Evolutionary conservation across 495 filamentous ascomycete species (phyloP).

Genomic region (Xylaria palmicola): DNA sequence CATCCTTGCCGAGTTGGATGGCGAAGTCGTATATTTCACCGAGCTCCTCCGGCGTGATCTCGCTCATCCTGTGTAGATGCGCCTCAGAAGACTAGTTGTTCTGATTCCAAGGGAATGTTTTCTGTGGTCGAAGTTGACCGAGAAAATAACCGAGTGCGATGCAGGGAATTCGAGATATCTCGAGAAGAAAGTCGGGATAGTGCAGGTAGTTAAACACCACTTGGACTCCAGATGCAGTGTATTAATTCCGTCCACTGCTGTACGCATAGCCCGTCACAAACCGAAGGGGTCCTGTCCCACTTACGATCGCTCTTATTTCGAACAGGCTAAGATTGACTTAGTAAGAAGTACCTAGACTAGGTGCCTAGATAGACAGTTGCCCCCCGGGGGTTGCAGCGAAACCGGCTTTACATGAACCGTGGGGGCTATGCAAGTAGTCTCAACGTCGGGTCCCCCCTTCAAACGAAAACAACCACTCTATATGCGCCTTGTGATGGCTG

Average conservation of each 20-base stretch:
- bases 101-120: too few relatives aligned
- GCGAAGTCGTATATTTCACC: conserved; percentile 66
- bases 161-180: background rate
- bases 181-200: too few relatives aligned
- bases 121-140: too few relatives aligned
- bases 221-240: background rate
- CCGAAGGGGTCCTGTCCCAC: background rate
- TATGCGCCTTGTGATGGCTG: background rate
- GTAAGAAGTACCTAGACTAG: background rate
- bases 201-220: background rate
- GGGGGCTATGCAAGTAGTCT: background rate
- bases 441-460: background rate
- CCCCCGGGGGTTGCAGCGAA: background rate
- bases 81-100: background rate
- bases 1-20: conserved; percentile 60
- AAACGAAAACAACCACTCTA: background rate
- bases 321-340: background rate
- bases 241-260: background rate
- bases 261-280: background rate
- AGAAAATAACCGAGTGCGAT: background rate
- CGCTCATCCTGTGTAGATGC: conserved; percentile 4
- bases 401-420: background rate
- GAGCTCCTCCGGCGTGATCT: conserved; percentile 33
- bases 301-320: background rate
- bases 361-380: too few relatives aligned